Evolutionary conservation across 352 stramenopile genomes (phyloP).

Genomic region (Globisporangium alternatum): DNA sequence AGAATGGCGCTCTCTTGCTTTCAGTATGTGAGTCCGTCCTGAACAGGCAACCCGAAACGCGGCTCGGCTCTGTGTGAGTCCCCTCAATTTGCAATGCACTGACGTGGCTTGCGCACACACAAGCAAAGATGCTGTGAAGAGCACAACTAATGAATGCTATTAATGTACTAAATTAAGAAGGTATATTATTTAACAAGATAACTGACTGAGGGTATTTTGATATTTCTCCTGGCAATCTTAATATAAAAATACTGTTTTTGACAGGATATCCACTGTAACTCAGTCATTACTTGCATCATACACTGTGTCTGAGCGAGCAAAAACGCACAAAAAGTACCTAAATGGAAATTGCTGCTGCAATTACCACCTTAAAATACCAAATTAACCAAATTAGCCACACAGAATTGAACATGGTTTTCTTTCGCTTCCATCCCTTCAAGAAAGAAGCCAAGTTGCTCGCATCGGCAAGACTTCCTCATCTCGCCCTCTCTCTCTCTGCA

Average conservation of each 20-base stretch:
- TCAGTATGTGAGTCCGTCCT: slow-evolving; percentile 10
- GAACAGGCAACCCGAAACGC: slow-evolving; percentile 22
- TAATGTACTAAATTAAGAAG: neutral
- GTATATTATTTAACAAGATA: neutral
- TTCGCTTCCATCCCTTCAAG: neutral
- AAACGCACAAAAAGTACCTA: neutral
- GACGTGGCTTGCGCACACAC: slow-evolving; percentile 32
- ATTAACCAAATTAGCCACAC: neutral
- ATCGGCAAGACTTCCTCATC: neutral
- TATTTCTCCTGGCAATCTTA: neutral
- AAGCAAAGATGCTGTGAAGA: neutral
- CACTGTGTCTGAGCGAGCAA: neutral
- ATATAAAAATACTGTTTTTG: neutral
- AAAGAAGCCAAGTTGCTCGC: slow-evolving; percentile 1
- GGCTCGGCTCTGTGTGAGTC: neutral
- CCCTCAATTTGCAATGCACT: slow-evolving; percentile 38
- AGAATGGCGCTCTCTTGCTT: slow-evolving; percentile 15
- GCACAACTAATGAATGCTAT: neutral
- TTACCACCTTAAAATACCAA: neutral
- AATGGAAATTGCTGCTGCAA: neutral
- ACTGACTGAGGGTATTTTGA: too few relatives aligned
- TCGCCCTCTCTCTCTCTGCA: neutral
- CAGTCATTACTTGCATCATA: neutral
- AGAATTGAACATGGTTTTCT: too few relatives aligned
- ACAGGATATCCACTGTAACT: neutral